Percentiles rank a stretch among this genome's conserved stretches.
These are phyloP conservation scores for Casaregolazyma suthepensis DNA, from an alignment of 1,139 yeast genomes.

Conservation along the genomic window DNA sequence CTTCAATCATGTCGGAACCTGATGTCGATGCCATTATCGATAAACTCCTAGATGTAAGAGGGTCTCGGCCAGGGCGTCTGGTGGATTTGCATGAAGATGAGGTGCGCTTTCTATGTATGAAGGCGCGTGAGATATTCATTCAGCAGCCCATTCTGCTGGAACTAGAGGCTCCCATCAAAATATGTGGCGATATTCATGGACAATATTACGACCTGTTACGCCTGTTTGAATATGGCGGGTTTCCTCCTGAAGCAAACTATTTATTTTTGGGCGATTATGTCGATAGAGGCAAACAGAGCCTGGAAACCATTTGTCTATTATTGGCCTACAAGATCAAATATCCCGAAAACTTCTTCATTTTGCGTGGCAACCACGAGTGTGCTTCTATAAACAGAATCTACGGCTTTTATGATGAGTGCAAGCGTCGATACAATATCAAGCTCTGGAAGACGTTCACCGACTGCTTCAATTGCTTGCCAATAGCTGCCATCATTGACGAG, in stretches of 20 bases:
- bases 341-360: conserved; percentile 88
- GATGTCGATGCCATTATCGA: conserved; percentile 95
- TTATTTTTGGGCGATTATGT: conserved; percentile 87
- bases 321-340: conserved; percentile 94
- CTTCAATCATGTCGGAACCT: conserved; percentile 49
- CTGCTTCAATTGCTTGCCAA: conserved; percentile 94
- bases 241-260: conserved; percentile 54
- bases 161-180: conserved; percentile 92
- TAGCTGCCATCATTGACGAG: conserved; percentile 94
- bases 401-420: conserved; percentile 92
- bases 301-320: conserved; percentile 89
- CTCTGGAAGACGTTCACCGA: conserved; percentile 97
- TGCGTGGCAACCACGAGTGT: conserved; percentile 41
- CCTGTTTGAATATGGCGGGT: conserved; percentile 93
- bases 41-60: conserved; percentile 91
- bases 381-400: conserved; percentile 93
- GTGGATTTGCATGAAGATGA: conserved; percentile 89
- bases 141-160: conserved; percentile 93
- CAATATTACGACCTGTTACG: conserved; percentile 92
- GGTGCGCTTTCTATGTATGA: conserved; percentile 88
- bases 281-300: conserved; percentile 94
- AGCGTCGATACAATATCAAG: conserved; percentile 92
- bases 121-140: conserved; percentile 94
- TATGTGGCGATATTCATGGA: conserved; percentile 93
- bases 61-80: conserved; percentile 95